Conservation (phyloP, 176 grass and related monocot species). For the Carex parvula region DNA sequence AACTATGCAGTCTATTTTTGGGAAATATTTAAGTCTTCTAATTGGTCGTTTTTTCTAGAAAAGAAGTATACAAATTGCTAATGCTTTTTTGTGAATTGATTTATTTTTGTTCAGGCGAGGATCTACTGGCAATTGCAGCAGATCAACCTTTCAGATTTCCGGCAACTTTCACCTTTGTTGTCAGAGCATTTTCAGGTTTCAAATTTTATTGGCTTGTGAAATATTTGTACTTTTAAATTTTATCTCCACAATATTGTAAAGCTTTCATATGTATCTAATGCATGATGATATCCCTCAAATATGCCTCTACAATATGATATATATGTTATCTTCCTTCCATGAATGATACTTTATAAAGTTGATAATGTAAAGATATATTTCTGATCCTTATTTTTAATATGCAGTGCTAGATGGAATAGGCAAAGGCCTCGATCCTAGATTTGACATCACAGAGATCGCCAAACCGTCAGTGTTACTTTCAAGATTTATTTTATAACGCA, state of each 20-base stretch:
- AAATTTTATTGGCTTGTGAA: not conserved
- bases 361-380: not conserved
- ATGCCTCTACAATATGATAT: not conserved
- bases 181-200: conserved; percentile 97
- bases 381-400: not conserved
- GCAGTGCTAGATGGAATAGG: conserved; percentile 99
- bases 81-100: conserved; percentile 18
- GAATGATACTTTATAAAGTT: not conserved
- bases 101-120: conserved; percentile 66
- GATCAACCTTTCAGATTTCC: conserved; percentile 99
- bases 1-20: too few species aligned
- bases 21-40: too few species aligned
- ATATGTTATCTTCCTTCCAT: not conserved
- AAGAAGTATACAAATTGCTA: not conserved
- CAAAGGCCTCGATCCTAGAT: conserved; percentile 95
- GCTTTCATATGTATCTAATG: not conserved
- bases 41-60: not conserved
- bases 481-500: conserved; percentile 17
- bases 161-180: conserved; percentile 98
- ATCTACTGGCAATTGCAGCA: conserved; percentile 91
- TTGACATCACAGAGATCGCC: conserved; percentile 99
- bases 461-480: conserved; percentile 64
- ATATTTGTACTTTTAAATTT: too few species aligned
- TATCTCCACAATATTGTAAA: not conserved
- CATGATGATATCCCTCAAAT: not conserved